These are phyloP conservation scores for Boechera divaricarpa DNA, from an alignment of 345 rosid genomes.

Conservation along the genomic window DNA sequence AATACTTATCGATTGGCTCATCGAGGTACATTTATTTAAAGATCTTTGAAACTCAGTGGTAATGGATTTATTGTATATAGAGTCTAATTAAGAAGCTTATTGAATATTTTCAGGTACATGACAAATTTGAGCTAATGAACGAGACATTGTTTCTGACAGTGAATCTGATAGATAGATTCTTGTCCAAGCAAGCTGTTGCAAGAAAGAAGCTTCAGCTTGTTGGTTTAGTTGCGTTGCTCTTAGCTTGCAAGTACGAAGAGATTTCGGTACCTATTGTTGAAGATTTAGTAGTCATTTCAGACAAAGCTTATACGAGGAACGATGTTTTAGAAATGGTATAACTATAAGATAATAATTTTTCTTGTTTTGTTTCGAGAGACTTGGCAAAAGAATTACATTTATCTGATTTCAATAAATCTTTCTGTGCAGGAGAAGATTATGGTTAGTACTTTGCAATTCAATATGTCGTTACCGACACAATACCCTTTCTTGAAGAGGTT, in stretches of 20 bases:
- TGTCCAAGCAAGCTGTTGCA: slow-evolving; percentile 46
- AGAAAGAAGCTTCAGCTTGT: slow-evolving; percentile 66
- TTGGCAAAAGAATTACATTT: neutral
- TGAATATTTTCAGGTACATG: slow-evolving; percentile 55
- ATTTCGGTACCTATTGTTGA: slow-evolving; percentile 60
- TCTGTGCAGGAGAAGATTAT: slow-evolving; percentile 64
- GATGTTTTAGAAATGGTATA: slow-evolving; percentile 62
- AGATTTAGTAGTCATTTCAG: slow-evolving; percentile 57
- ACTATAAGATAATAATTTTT: neutral
- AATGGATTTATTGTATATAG: neutral
- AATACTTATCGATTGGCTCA: slow-evolving; percentile 93
- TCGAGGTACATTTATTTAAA: slow-evolving; percentile 63
- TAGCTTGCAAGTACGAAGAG: slow-evolving; percentile 74
- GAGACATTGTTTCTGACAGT: slow-evolving; percentile 65
- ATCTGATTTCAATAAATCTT: neutral
- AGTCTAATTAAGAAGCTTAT: neutral
- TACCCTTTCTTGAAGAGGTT: slow-evolving; percentile 78
- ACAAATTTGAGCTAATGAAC: slow-evolving; percentile 63
- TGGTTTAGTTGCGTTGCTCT: slow-evolving; percentile 73
- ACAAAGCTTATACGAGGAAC: slow-evolving; percentile 52
- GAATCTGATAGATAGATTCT: slow-evolving; percentile 63
- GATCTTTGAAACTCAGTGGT: neutral
- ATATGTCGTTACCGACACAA: slow-evolving; percentile 81
- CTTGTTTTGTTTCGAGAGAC: slow-evolving; percentile 4
- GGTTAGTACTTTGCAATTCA: slow-evolving; percentile 75